Evolutionary conservation across 208 protist species (phyloP), one percentile per base, ranked within the genome.

Genomic region (Leishmania amazonensis): DNA sequence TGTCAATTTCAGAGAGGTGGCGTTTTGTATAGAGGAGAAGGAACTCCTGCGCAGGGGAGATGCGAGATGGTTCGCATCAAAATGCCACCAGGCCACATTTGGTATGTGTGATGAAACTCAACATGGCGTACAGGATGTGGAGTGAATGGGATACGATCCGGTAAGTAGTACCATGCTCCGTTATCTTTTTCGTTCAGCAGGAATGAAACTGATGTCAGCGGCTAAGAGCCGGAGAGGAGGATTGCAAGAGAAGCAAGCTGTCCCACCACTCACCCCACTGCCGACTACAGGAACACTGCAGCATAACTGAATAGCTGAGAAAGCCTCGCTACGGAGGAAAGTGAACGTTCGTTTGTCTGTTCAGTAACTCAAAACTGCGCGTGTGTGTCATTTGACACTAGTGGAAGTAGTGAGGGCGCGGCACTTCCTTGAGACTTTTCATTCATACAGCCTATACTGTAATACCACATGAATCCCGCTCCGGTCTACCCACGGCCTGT

Each of bases 381-480:
- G 3, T 9, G 9, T 35, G 58, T 31, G 15, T 28, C 28, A 13
- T 3, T 64, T 64, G 35, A 54, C 13, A 31, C 28, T 13, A 28
- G 58, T 17, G 9, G 6, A 64, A 15, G 51, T 21, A 21, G 21
- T 54, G 51, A 54, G 0, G 15, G 51, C 15, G 17, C 9, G 51
- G 1, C 3, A 21, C 17, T 0, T 21, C 51, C 15, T 21, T 21
- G 0, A 54, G 0, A 54, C 8, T 54, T 54, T 54, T 21, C 4
- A 0, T 54, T 54, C 51, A 49, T 8, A 49, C 11, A 0, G 9
- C 8, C 45, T 49, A 13, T 21, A 21, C 51, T 21, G 51, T 9
- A 21, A 0, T 21, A 0, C 51, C 3, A 21, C 9, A 21, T 15
- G 0, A 6, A 1, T 0, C 15, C 1, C 17, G 51, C 51, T 21